These are phyloP conservation scores for Eimeria necatrix DNA, from an alignment of 169 alveolate species.

Conservation along the genomic window DNA sequence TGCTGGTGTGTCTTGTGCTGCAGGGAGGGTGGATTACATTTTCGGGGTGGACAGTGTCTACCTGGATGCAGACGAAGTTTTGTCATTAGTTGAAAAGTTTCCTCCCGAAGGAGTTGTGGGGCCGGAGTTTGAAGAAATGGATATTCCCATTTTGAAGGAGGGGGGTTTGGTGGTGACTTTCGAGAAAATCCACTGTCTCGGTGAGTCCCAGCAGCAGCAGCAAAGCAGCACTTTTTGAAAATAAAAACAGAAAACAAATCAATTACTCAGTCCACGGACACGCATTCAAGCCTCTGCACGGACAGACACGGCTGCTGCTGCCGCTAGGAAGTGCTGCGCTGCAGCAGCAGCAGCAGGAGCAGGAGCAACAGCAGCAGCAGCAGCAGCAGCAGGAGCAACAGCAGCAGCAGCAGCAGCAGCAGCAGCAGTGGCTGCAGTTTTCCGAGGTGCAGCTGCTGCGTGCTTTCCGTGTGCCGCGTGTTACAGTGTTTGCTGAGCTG, in stretches of 20 bases:
- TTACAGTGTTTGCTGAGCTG: too few relatives aligned
- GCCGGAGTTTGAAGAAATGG: conserved; percentile 71
- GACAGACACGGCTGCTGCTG: not conserved
- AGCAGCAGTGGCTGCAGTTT: not conserved
- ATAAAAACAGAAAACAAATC: too few relatives aligned
- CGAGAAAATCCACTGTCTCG: conserved; percentile 56
- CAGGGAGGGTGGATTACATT: conserved; percentile 79
- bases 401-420: not conserved
- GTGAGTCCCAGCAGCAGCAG: not conserved
- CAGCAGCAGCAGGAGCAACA: not conserved
- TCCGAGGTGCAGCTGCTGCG: not conserved
- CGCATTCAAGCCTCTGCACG: not conserved
- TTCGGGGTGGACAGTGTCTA: conserved; percentile 73
- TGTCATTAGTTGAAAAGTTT: conserved; percentile 9
- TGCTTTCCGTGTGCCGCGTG: not conserved
- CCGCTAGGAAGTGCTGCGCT: not conserved
- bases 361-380: not conserved
- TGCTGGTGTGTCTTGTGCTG: not conserved
- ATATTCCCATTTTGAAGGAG: conserved; percentile 58
- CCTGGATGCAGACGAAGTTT: conserved; percentile 40
- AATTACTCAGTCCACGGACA: too few relatives aligned
- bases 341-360: not conserved
- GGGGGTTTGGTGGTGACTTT: conserved; percentile 35
- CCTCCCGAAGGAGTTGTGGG: conserved; percentile 64
- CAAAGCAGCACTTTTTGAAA: not conserved